These are phyloP conservation scores for Zarea fungicola DNA, from an alignment of 2,329 filamentous ascomycete species.

Conservation along the genomic window DNA sequence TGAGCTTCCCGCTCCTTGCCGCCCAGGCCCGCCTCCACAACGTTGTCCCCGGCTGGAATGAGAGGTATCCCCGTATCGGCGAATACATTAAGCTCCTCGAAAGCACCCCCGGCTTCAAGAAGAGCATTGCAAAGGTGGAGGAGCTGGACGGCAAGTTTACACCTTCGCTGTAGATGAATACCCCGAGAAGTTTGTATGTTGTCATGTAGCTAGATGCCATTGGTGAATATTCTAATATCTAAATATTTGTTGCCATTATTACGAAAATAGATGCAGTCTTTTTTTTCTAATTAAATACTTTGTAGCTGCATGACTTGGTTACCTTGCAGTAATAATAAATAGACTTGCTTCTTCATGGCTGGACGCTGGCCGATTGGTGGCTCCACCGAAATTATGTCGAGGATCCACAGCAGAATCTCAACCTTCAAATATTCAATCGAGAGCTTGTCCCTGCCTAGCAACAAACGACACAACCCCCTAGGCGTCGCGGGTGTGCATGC, in stretches of 20 bases:
- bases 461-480: neutral
- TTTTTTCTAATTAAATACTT: too few species aligned
- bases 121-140: constrained; percentile 43
- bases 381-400: neutral
- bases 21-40: constrained; percentile 33
- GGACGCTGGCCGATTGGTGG: too few species aligned
- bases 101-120: constrained; percentile 42
- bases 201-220: neutral
- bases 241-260: too few species aligned
- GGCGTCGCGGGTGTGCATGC: too few species aligned
- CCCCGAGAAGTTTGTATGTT: neutral
- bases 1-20: constrained; percentile 48
- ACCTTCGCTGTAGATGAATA: constrained; percentile 9
- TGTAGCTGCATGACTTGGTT: too few species aligned
- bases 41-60: constrained; percentile 38
- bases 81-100: constrained; percentile 44
- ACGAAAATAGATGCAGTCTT: too few species aligned
- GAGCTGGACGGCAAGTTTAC: constrained; percentile 40
- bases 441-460: neutral
- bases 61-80: constrained; percentile 38
- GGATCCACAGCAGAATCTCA: constrained; percentile 7
- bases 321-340: too few species aligned
- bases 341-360: too few species aligned
- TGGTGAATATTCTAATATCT: too few species aligned
- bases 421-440: constrained; percentile 2